Conservation (phyloP, 2,329 filamentous ascomycete genomes). For the Plectosphaerella plurivora region DNA sequence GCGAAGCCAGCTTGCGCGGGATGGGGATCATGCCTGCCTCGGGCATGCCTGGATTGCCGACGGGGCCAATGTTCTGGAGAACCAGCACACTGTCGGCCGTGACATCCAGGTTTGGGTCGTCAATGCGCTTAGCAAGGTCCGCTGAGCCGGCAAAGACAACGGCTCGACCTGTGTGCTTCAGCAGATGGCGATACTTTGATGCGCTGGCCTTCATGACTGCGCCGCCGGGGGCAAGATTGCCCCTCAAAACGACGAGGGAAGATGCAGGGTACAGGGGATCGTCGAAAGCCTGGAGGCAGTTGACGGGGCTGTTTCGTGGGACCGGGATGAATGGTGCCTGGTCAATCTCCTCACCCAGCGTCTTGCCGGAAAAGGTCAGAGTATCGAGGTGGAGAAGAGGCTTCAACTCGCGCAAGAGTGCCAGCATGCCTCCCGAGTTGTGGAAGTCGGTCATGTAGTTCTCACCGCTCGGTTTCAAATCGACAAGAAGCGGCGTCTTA, state of each 20-base stretch:
- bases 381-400: slow-evolving; percentile 74
- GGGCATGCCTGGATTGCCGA: slow-evolving; percentile 90
- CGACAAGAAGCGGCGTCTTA: slow-evolving; percentile 74
- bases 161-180: slow-evolving; percentile 40
- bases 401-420: slow-evolving; percentile 72
- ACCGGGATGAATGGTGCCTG: slow-evolving; percentile 57
- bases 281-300: slow-evolving; percentile 62
- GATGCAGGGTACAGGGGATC: slow-evolving; percentile 66
- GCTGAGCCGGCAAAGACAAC: slow-evolving; percentile 72
- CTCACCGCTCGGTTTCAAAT: slow-evolving; percentile 80
- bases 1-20: slow-evolving; percentile 73
- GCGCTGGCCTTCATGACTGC: slow-evolving; percentile 91
- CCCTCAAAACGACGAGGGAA: slow-evolving; percentile 75
- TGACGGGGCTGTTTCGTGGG: slow-evolving; percentile 23
- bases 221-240: slow-evolving; percentile 79
- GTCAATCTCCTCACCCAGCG: slow-evolving; percentile 73
- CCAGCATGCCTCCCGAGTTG: slow-evolving; percentile 79
- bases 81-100: slow-evolving; percentile 60
- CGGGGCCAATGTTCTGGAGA: slow-evolving; percentile 83
- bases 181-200: slow-evolving; percentile 62
- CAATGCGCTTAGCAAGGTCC: slow-evolving; percentile 64
- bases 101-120: slow-evolving; percentile 58
- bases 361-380: slow-evolving; percentile 78
- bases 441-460: slow-evolving; percentile 91
- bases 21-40: slow-evolving; percentile 65